Evolutionary conservation across 2,329 filamentous ascomycete genomes (phyloP).

Genomic region (Cladophialophora immunda): DNA sequence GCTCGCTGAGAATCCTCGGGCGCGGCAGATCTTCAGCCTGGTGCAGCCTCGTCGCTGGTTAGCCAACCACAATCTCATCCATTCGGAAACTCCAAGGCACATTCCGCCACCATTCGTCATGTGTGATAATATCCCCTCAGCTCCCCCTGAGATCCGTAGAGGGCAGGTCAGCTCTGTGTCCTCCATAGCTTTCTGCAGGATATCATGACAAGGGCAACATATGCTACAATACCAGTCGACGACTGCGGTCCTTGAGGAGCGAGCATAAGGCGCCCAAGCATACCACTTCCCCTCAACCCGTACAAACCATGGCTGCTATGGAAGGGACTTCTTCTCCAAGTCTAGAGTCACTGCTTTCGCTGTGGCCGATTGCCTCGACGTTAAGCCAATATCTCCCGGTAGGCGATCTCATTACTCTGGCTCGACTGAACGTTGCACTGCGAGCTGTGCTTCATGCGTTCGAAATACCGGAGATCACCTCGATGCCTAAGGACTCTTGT

Average conservation of each 20-base stretch:
- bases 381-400: conserved; percentile 40
- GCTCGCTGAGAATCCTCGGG: neutral
- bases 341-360: conserved; percentile 40
- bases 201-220: neutral
- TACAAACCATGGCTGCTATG: conserved; percentile 8
- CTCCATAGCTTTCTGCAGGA: neutral
- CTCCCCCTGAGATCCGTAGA: neutral
- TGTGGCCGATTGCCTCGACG: conserved; percentile 43
- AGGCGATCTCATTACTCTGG: conserved; percentile 44
- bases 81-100: conserved; percentile 2
- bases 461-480: conserved; percentile 21
- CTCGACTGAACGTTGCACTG: conserved; percentile 40
- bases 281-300: neutral
- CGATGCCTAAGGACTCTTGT: neutral
- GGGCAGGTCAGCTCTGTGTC: neutral
- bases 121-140: neutral
- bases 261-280: neutral
- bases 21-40: conserved; percentile 11
- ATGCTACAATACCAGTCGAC: neutral
- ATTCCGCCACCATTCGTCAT: conserved; percentile 2
- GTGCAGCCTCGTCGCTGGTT: conserved; percentile 13
- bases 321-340: conserved; percentile 13
- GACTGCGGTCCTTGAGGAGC: neutral
- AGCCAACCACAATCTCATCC: conserved; percentile 2
- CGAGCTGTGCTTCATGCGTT: conserved; percentile 45